Conservation (phyloP, 2,329 filamentous ascomycete species). For the Ophiostoma novo-ulmi region DNA sequence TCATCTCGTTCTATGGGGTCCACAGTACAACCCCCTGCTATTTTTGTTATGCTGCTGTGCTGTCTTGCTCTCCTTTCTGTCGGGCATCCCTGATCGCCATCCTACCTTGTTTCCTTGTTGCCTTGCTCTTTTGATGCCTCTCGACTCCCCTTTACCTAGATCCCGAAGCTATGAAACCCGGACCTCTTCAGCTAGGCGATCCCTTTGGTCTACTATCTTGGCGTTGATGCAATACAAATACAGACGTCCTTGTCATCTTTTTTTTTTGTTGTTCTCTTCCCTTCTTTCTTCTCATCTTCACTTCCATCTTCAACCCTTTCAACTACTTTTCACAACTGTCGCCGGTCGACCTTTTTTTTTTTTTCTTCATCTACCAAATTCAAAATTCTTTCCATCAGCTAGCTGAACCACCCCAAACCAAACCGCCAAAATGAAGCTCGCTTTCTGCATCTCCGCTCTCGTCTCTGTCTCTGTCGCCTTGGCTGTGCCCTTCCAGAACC, state of each 20-base stretch:
- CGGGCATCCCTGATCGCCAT: background rate
- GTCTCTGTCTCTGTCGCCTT: slow-evolving; percentile 43
- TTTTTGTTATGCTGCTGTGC: background rate
- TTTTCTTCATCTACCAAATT: slow-evolving; percentile 28
- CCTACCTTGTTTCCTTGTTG: background rate
- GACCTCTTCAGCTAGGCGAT: background rate
- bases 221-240: background rate
- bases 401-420: slow-evolving; percentile 19
- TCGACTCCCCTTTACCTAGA: background rate
- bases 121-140: background rate
- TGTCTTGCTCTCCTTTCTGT: background rate
- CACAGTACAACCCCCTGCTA: background rate
- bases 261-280: background rate
- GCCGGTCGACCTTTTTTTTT: slow-evolving; percentile 47
- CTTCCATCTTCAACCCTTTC: slow-evolving; percentile 17
- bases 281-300: slow-evolving; percentile 1
- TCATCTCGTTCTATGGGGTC: background rate
- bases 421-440: slow-evolving; percentile 50
- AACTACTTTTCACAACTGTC: slow-evolving; percentile 33
- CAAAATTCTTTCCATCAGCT: slow-evolving; percentile 11
- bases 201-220: background rate
- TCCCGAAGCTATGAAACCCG: background rate
- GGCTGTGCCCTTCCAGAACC: slow-evolving; percentile 33
- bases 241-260: background rate
- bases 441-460: slow-evolving; percentile 44